Base-by-base conservation (phyloP, 371 early-diverging fungal species). In the Zopfochytrium polystomum region DNA sequence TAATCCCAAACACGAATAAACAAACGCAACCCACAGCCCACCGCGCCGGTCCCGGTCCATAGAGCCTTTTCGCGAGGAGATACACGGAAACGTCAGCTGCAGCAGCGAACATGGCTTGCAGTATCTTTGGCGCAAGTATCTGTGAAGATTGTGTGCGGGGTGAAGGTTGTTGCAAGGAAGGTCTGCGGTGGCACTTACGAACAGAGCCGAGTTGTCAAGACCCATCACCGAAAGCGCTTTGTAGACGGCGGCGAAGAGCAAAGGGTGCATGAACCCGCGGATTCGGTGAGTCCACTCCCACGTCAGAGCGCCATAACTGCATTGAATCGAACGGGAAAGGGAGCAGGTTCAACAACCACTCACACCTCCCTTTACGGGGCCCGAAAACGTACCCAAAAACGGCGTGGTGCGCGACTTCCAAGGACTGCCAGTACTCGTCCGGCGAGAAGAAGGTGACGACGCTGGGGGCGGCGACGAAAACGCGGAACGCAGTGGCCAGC, bases 371-470 rank as follows among this genome's bases (percentile, higher is more conserved):
- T n/a, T n/a, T n/a, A n/a, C n/a, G n/a, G n/a, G n/a, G n/a, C n/a
- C n/a, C n/a, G n/a, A n/a, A n/a, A n/a, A n/a, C n/a, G 68, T 87
- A 85, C 34, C 74, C 78, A 58, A 53, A 42, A 1, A 63, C 31
- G 33, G 55, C 38, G 25, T 63, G 49, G 33, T 58, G 58, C 6
- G 58, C 58, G 7, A 95, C 86, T 75, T 96, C 95, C 27, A 85
- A 81, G 0, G 86, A 74, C 66, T 95, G 95, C 90, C 91, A 95
- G 66, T 89, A 90, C 65, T 95, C 95, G 70, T 95, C 95, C 0
- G 94, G 91, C 58, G 83, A 82, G 67, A 86, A 89, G 64, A 83
- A 91, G 2, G 92, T 91, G 20, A 72, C 65, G 34, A 86, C 81
- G 6, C 82, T 49, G 26, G 79, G 67, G 1, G 87, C 84, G 50